Conservation (phyloP, 176 grass and related monocot species). For the Pharus latifolius region DNA sequence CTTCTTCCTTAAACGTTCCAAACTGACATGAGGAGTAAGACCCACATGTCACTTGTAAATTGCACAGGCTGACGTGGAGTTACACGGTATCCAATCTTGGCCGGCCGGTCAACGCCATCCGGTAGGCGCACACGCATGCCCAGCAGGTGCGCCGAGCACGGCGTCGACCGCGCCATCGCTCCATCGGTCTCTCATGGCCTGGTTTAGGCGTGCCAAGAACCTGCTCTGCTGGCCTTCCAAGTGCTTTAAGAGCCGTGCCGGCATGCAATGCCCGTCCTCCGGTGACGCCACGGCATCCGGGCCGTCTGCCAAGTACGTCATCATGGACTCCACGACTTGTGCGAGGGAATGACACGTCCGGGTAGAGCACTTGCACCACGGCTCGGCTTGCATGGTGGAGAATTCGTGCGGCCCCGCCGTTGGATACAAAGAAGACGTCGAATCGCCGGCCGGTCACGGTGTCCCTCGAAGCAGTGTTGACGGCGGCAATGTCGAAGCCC, state of each 20-base stretch:
- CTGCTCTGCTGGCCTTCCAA: background rate
- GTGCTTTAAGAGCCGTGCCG: background rate
- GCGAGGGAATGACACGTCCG: conserved; percentile 42
- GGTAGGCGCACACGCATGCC: background rate
- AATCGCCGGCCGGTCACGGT: conserved; percentile 19
- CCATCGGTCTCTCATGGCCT: background rate
- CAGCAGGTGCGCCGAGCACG: background rate
- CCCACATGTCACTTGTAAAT: too few species aligned
- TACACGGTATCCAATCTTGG: too few species aligned
- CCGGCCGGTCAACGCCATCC: background rate
- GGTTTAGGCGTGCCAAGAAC: conserved; percentile 26
- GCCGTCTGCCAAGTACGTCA: background rate
- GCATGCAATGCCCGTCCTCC: background rate
- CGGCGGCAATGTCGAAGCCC: conserved; percentile 42
- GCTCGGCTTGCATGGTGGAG: conserved; percentile 33
- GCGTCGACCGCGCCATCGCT: background rate
- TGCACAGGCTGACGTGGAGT: too few species aligned
- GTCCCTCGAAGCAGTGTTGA: background rate
- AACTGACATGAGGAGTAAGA: too few species aligned
- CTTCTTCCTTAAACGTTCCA: too few species aligned
- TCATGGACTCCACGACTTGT: conserved; percentile 15
- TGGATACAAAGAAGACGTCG: conserved; percentile 59
- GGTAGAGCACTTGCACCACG: conserved; percentile 57
- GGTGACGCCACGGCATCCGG: background rate
- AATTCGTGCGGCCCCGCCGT: conserved; percentile 51